phyloP scores from a whole-genome alignment of 192 early-diverging fungal genomes.

The Fimicolochytrium jonesii region DNA sequence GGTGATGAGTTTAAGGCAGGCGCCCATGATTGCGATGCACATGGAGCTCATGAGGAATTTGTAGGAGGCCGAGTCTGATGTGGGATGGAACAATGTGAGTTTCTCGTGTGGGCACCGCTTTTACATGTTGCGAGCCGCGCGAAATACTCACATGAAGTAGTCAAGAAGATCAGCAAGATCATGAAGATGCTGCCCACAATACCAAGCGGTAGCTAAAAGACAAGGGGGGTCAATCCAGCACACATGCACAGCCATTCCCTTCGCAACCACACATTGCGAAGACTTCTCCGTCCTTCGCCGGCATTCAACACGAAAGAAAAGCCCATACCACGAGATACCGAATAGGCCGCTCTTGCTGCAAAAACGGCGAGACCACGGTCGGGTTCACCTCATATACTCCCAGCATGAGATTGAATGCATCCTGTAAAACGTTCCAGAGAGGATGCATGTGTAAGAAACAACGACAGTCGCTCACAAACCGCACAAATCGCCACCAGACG shows the following conservation, averaged over 20 bases:
- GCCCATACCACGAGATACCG: constrained; percentile 24
- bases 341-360: constrained; percentile 6
- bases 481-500: background rate
- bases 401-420: constrained; percentile 85
- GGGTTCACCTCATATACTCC: constrained; percentile 54
- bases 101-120: background rate
- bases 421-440: constrained; percentile 34
- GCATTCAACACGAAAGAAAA: background rate
- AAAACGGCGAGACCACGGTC: constrained; percentile 20
- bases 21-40: constrained; percentile 16
- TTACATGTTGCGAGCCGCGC: background rate
- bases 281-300: background rate
- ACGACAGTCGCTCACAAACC: too few species aligned
- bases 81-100: background rate
- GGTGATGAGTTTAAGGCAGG: constrained; percentile 25
- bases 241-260: too few species aligned
- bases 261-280: too few species aligned
- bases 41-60: constrained; percentile 13
- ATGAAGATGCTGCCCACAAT: constrained; percentile 24
- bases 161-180: constrained; percentile 32
- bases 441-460: background rate
- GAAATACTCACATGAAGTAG: constrained; percentile 30
- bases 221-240: background rate
- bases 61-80: constrained; percentile 25
- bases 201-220: constrained; percentile 22